Percentiles rank a stretch among this genome's conserved stretches.
Conservation (phyloP, 768 basidiomycete genomes). For the Dictyophora rubrovolvata region DNA sequence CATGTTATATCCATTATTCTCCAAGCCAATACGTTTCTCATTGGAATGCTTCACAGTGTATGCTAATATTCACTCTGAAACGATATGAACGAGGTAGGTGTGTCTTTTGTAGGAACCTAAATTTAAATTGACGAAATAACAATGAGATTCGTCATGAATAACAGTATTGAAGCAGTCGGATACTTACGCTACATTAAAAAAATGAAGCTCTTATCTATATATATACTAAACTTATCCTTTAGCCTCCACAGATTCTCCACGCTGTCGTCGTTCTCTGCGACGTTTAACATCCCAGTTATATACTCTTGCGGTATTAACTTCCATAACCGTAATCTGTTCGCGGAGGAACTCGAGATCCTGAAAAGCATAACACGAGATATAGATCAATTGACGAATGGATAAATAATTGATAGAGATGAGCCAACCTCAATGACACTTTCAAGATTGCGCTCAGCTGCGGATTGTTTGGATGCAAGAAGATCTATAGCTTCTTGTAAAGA, state of each 20-base stretch:
- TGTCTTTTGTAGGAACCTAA: too few species aligned
- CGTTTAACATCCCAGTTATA: conserved; percentile 95
- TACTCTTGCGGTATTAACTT: conserved; percentile 87
- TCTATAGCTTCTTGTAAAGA: conserved; percentile 66
- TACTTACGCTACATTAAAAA: not conserved
- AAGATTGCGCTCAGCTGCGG: conserved; percentile 55
- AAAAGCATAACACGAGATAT: not conserved
- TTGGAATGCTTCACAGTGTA: too few species aligned
- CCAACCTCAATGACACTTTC: conserved; percentile 50
- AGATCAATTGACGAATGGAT: not conserved
- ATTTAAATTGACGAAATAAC: too few species aligned
- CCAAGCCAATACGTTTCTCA: too few species aligned
- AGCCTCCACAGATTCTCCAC: conserved; percentile 24
- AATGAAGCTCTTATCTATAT: not conserved
- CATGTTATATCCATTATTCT: too few species aligned
- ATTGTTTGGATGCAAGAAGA: conserved; percentile 67
- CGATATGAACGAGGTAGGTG: too few species aligned
- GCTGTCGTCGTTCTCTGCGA: conserved; percentile 44
- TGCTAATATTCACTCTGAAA: too few species aligned
- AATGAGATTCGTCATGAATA: too few species aligned
- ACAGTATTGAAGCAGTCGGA: too few species aligned
- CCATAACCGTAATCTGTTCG: conserved; percentile 95
- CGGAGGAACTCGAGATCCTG: conserved; percentile 80
- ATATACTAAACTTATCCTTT: not conserved
- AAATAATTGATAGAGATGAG: not conserved